These are phyloP conservation scores for Sanghuangporus sanghuang DNA, from an alignment of 1,284 basidiomycete genomes.

Conservation along the genomic window DNA sequence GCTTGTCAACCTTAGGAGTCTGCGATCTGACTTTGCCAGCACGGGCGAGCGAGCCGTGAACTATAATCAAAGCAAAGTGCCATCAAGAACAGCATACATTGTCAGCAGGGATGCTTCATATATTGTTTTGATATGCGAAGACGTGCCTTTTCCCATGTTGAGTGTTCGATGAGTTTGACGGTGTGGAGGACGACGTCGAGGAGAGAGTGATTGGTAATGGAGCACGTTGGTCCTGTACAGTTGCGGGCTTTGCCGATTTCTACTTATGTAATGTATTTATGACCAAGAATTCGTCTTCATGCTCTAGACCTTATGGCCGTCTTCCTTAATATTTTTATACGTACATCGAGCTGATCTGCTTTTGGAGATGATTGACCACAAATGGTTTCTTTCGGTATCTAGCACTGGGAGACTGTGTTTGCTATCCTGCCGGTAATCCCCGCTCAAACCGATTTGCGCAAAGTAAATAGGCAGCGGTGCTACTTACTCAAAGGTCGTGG, in stretches of 20 bases:
- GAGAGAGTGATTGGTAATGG: not conserved
- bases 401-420: no score
- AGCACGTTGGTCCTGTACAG: conserved; percentile 1
- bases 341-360: no score
- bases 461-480: no score
- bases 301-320: no score
- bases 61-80: conserved; percentile 34
- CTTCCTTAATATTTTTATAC: no score
- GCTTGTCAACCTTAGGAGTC: conserved; percentile 94
- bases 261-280: no score
- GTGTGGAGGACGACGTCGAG: not conserved
- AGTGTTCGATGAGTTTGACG: not conserved
- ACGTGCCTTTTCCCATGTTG: conserved; percentile 16
- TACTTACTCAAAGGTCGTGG: no score
- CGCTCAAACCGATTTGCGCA: no score
- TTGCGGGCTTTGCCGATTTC: not conserved
- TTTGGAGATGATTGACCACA: no score
- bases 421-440: no score
- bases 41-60: conserved; percentile 99
- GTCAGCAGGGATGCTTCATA: not conserved
- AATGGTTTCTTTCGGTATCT: no score
- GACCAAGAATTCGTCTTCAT: no score
- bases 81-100: not conserved
- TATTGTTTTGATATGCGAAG: not conserved
- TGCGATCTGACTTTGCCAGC: conserved; percentile 99